Conservation (phyloP, 1,284 basidiomycete species). For the Ceratobasidium sp. region DNA sequence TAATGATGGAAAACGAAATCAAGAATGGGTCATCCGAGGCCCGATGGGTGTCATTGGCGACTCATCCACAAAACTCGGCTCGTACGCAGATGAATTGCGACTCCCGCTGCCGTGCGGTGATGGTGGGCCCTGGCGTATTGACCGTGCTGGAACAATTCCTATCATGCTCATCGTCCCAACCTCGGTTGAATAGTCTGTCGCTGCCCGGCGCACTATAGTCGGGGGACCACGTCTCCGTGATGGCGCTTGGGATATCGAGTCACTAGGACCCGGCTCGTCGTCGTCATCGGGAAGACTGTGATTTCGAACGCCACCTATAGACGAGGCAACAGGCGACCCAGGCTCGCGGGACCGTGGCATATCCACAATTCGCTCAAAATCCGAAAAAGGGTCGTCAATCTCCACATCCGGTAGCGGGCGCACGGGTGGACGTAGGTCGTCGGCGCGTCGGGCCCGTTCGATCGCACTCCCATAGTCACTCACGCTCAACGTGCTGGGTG, state of each 20-base stretch:
- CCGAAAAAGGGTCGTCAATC: constrained; percentile 33
- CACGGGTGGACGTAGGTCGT: constrained; percentile 15
- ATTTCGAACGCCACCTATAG: constrained; percentile 6
- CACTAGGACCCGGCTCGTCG: constrained; percentile 31
- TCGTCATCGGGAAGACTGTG: constrained; percentile 13
- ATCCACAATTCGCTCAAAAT: constrained; percentile 32
- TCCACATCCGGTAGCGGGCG: constrained; percentile 18
- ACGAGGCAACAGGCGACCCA: constrained; percentile 35
- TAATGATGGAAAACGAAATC: not conserved
- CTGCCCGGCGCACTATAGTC: constrained; percentile 15
- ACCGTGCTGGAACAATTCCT: constrained; percentile 28
- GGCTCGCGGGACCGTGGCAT: constrained; percentile 23
- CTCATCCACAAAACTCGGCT: constrained; percentile 38
- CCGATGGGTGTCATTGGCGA: constrained; percentile 26
- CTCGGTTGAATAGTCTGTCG: constrained; percentile 34
- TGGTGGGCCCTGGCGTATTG: constrained; percentile 21
- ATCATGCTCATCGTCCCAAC: constrained; percentile 36
- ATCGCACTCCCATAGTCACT: constrained; percentile 40
- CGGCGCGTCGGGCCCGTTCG: constrained; percentile 32
- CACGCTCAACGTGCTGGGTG: constrained; percentile 9
- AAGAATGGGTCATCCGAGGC: constrained; percentile 34
- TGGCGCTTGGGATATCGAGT: constrained; percentile 36
- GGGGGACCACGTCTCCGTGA: constrained; percentile 23
- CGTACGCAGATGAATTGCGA: constrained; percentile 36
- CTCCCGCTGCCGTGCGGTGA: constrained; percentile 24